Percentiles rank a stretch among this genome's conserved stretches.
phyloP scores from a whole-genome alignment of 805 yeast genomes.

The Candida pseudoglaebosa region DNA sequence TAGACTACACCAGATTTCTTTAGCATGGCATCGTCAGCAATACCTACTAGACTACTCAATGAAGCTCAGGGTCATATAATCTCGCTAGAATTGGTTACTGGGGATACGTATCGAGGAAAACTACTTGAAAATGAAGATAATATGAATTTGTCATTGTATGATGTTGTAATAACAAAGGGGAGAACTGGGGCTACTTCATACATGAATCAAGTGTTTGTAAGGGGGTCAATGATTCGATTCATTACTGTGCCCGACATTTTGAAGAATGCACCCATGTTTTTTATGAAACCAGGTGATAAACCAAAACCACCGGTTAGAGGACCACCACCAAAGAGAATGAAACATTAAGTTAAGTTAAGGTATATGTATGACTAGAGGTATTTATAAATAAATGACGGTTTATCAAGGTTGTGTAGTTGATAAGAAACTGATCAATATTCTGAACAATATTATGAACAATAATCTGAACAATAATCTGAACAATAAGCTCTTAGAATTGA shows the following conservation, averaged over 20 bases:
- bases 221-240: constrained; percentile 88
- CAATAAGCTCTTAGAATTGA: too few species aligned
- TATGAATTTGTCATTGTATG: constrained; percentile 86
- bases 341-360: too few species aligned
- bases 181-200: constrained; percentile 69
- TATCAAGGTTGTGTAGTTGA: too few species aligned
- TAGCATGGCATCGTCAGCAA: constrained; percentile 43
- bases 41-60: constrained; percentile 80
- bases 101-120: constrained; percentile 86
- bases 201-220: constrained; percentile 78
- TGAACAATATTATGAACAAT: too few species aligned
- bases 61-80: constrained; percentile 89
- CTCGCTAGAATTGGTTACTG: constrained; percentile 77
- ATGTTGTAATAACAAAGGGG: constrained; percentile 70
- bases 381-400: too few species aligned
- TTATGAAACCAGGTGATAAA: constrained; percentile 50
- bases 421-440: too few species aligned
- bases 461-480: too few species aligned
- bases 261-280: constrained; percentile 84
- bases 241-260: constrained; percentile 86
- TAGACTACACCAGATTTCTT: not conserved
- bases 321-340: constrained; percentile 40
- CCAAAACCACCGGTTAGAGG: constrained; percentile 74
- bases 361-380: too few species aligned
- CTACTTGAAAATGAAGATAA: constrained; percentile 84